Percentiles rank a stretch among this genome's conserved stretches.
phyloP scores from a whole-genome alignment of 164 flowering plant genomes.

The Chloranthus sessilifolius region DNA sequence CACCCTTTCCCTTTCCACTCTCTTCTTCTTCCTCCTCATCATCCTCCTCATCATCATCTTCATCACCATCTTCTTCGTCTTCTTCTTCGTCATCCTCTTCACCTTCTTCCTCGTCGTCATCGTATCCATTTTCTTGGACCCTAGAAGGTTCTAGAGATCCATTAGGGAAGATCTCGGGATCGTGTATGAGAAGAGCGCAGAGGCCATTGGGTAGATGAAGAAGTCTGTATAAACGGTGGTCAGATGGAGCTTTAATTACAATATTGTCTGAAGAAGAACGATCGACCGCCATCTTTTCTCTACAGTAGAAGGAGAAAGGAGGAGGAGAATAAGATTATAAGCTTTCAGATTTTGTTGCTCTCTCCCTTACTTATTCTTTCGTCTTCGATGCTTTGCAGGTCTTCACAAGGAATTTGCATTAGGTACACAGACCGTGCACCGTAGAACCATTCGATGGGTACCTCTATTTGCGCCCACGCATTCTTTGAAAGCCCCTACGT shows the following conservation, averaged over 20 bases:
- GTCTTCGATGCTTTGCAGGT: too few species aligned
- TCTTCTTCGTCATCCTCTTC: slow-evolving; percentile 10
- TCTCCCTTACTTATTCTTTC: too few species aligned
- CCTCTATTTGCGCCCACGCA: too few species aligned
- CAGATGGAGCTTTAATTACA: slow-evolving; percentile 77
- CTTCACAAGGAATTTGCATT: too few species aligned
- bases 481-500: too few species aligned
- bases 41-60: slow-evolving; percentile 9
- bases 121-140: slow-evolving; percentile 18
- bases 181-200: slow-evolving; percentile 77
- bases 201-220: slow-evolving; percentile 70
- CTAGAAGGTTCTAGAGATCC: slow-evolving; percentile 20
- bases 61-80: slow-evolving; percentile 14
- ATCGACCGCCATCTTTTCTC: slow-evolving; percentile 21
- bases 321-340: too few species aligned
- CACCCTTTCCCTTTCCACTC: slow-evolving; percentile 7
- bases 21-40: slow-evolving; percentile 21
- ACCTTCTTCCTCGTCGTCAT: slow-evolving; percentile 18
- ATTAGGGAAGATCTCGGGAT: slow-evolving; percentile 72
- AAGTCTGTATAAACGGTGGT: slow-evolving; percentile 56
- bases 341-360: too few species aligned
- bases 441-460: too few species aligned
- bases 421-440: too few species aligned
- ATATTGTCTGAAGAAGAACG: slow-evolving; percentile 38
- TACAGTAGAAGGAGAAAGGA: not conserved